A percentile compares a stretch with the other conserved stretches of the same genome.
phyloP scores from a whole-genome alignment of 768 basidiomycete genomes.

The Tylopilus intermedius region DNA sequence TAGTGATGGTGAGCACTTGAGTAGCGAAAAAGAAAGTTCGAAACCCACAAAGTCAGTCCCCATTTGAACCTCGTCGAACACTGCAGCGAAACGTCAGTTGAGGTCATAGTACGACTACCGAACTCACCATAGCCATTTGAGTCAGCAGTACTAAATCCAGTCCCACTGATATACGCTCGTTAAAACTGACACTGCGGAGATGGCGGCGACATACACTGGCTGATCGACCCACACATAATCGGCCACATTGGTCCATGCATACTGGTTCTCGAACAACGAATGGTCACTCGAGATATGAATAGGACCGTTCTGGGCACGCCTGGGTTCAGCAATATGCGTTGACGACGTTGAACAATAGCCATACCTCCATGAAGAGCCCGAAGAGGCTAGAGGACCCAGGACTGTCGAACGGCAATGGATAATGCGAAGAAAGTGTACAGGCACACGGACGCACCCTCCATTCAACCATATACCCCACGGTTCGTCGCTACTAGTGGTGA shows the following conservation, averaged over 20 bases:
- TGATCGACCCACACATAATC: slow-evolving; percentile 76
- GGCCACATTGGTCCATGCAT: slow-evolving; percentile 55
- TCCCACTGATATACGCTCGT: slow-evolving; percentile 36
- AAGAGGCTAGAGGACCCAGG: slow-evolving; percentile 69
- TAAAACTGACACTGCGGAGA: neutral
- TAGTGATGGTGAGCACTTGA: slow-evolving; percentile 23
- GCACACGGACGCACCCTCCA: slow-evolving; percentile 47
- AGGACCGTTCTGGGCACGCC: slow-evolving; percentile 57
- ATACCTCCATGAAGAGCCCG: slow-evolving; percentile 61
- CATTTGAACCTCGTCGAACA: slow-evolving; percentile 62
- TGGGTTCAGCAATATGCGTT: neutral
- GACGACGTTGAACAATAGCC: slow-evolving; percentile 8
- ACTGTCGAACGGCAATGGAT: slow-evolving; percentile 25
- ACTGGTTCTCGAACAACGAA: slow-evolving; percentile 44
- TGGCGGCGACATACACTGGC: slow-evolving; percentile 43
- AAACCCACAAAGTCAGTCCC: slow-evolving; percentile 44
- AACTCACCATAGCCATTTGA: slow-evolving; percentile 51
- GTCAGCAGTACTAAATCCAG: slow-evolving; percentile 63
- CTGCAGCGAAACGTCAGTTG: slow-evolving; percentile 27
- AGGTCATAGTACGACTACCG: neutral
- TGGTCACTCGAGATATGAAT: slow-evolving; percentile 53
- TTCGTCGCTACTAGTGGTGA: slow-evolving; percentile 41
- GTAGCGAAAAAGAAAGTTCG: neutral
- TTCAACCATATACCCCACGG: slow-evolving; percentile 77
- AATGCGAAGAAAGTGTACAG: neutral